Percentiles rank a stretch among this genome's conserved stretches.
Conservation (phyloP, 2,329 filamentous ascomycete species). For the Bimuria novae-zelandiae region DNA sequence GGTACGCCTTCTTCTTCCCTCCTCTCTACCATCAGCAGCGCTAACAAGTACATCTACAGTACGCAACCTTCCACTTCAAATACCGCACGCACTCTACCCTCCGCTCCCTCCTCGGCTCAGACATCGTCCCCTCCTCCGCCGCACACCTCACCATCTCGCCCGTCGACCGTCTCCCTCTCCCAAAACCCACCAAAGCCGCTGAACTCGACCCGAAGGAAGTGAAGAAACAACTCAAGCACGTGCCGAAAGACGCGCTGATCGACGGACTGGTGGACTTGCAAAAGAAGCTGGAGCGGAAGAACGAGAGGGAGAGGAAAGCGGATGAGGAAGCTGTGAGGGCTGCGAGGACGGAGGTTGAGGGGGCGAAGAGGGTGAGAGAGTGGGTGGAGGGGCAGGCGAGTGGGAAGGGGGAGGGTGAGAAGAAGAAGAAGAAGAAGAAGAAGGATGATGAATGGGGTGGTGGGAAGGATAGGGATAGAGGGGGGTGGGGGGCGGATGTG, state of each 20-base stretch:
- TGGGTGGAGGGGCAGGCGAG: conserved; percentile 26
- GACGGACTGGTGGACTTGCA: conserved; percentile 18
- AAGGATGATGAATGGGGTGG: not conserved
- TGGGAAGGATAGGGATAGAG: not conserved
- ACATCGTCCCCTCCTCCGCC: not conserved
- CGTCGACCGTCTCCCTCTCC: not conserved
- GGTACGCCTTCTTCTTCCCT: conserved; percentile 9
- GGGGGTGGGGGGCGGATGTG: not conserved
- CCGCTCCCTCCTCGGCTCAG: conserved; percentile 36
- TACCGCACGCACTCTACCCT: conserved; percentile 46
- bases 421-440: not conserved
- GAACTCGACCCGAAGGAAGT: conserved; percentile 18
- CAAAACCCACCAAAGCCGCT: no score
- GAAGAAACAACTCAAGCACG: conserved; percentile 21
- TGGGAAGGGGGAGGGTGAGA: conserved; percentile 12
- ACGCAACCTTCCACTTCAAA: conserved; percentile 56
- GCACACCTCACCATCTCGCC: not conserved
- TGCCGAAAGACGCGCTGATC: conserved; percentile 31
- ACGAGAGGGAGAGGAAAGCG: conserved; percentile 5
- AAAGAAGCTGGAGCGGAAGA: conserved; percentile 31
- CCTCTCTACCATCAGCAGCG: not conserved
- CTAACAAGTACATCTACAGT: conserved; percentile 31
- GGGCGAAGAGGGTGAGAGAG: conserved; percentile 19
- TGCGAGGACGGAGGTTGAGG: conserved; percentile 12
- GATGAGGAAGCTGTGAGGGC: not conserved